phyloP scores from a whole-genome alignment of 306 rosid species.

The Cicer pinnatifidum region DNA sequence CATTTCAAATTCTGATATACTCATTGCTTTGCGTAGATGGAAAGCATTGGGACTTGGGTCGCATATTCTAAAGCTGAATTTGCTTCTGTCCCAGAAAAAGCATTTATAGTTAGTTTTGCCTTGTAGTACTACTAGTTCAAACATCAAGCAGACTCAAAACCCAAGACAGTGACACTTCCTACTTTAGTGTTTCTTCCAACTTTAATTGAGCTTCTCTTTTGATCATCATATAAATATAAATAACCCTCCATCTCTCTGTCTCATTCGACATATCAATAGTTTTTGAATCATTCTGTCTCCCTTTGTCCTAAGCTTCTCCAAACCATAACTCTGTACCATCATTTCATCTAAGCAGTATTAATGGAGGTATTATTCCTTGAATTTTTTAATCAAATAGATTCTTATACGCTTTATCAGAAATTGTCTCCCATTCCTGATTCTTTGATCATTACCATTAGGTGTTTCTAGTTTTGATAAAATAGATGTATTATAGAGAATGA shows the following conservation, averaged over 20 bases:
- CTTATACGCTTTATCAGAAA: constrained; percentile 18
- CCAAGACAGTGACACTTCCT: constrained; percentile 39
- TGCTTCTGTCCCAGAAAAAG: constrained; percentile 46
- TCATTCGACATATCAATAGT: constrained; percentile 36
- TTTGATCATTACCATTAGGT: neutral
- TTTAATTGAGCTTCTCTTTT: constrained; percentile 44
- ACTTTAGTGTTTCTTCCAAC: constrained; percentile 43
- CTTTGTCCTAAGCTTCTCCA: constrained; percentile 31
- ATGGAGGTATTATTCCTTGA: constrained; percentile 50
- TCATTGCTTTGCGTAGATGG: constrained; percentile 55
- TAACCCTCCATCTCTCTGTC: constrained; percentile 29
- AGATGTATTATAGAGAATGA: neutral
- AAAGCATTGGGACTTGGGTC: constrained; percentile 55
- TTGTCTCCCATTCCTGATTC: constrained; percentile 21
- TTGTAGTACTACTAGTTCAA: constrained; percentile 36
- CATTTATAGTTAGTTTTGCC: constrained; percentile 22
- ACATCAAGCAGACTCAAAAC: constrained; percentile 28
- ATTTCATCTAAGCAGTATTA: constrained; percentile 28
- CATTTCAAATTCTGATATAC: constrained; percentile 58
- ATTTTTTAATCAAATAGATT: neutral
- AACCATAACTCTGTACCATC: constrained; percentile 29
- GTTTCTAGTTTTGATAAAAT: neutral
- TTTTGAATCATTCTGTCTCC: constrained; percentile 37
- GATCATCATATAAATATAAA: constrained; percentile 35
- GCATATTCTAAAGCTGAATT: constrained; percentile 41